Percentiles rank a stretch among this genome's conserved stretches.
Evolutionary conservation across 2,329 filamentous ascomycete genomes (phyloP).

Genomic region (Calonectria ilicicola): DNA sequence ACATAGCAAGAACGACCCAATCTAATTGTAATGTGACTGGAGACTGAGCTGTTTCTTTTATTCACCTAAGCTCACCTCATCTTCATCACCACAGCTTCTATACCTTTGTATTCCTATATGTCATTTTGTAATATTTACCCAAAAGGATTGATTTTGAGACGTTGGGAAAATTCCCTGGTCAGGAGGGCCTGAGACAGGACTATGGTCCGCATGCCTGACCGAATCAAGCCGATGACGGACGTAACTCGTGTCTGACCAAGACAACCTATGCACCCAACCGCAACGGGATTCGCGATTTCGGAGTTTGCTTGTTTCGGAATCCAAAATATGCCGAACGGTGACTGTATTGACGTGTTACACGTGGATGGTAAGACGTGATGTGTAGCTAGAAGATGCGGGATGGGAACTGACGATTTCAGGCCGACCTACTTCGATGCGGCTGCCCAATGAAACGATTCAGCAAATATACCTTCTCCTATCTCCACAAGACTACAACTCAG

Average conservation of each 20-base stretch:
- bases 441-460: constrained; percentile 52
- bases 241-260: constrained; percentile 21
- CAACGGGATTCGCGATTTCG: constrained; percentile 21
- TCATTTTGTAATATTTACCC: constrained; percentile 4
- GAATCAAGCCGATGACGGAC: constrained; percentile 12
- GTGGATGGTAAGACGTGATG: constrained; percentile 18
- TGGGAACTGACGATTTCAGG: constrained; percentile 18
- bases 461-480: constrained; percentile 49
- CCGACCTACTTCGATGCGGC: constrained; percentile 39
- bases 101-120: not conserved
- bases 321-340: constrained; percentile 24
- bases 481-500: constrained; percentile 66
- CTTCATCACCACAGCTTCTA: not conserved
- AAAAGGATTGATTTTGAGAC: constrained; percentile 34
- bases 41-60: not conserved
- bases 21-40: not conserved
- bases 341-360: constrained; percentile 9
- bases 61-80: not conserved
- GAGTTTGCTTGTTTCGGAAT: constrained; percentile 26
- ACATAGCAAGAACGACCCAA: constrained; percentile 18
- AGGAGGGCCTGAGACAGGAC: constrained; percentile 37
- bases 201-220: constrained; percentile 15
- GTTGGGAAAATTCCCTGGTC: constrained; percentile 43
- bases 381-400: not conserved
- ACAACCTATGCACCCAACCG: constrained; percentile 31